Conservation (phyloP, 2,329 filamentous ascomycete species). For the Drechslera avenae region DNA sequence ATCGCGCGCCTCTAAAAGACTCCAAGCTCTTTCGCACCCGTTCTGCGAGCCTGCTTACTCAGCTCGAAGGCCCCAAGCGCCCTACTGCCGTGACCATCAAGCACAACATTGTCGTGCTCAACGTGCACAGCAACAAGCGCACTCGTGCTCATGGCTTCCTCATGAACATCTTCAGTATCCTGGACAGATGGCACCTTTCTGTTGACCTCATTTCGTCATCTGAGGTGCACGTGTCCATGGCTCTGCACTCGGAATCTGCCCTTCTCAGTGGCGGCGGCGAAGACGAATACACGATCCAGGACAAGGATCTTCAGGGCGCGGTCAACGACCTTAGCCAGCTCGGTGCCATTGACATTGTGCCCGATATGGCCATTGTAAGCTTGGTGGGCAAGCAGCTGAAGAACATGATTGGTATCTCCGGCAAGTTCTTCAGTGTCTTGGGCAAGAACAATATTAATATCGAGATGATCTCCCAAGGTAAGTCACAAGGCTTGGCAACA, state of each 20-base stretch:
- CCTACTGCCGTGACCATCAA: conserved; percentile 87
- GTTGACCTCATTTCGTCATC: conserved; percentile 96
- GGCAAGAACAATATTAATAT: conserved; percentile 95
- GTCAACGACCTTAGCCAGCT: conserved; percentile 76
- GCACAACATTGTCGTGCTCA: conserved; percentile 93
- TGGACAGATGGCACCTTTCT: conserved; percentile 83
- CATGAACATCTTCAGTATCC: conserved; percentile 87
- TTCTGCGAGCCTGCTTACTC: conserved; percentile 51
- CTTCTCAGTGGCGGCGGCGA: conserved; percentile 55
- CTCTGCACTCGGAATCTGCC: conserved; percentile 78
- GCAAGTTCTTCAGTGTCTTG: conserved; percentile 91
- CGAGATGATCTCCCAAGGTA: conserved; percentile 99
- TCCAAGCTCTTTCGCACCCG: conserved; percentile 58
- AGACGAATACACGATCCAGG: conserved; percentile 56
- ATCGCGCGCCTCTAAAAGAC: conserved; percentile 62
- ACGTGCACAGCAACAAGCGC: conserved; percentile 96
- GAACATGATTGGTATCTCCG: conserved; percentile 91
- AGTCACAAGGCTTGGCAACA: conserved; percentile 21
- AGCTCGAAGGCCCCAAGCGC: conserved; percentile 55
- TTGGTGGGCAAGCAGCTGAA: conserved; percentile 96
- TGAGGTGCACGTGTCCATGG: conserved; percentile 97
- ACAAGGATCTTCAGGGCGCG: conserved; percentile 54
- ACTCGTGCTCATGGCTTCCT: conserved; percentile 96
- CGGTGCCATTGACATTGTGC: conserved; percentile 87
- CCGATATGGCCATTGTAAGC: conserved; percentile 93